Percentiles rank a stretch among this genome's conserved stretches.
Conservation (phyloP, 2,329 filamentous ascomycete genomes). For the Aspergillus fischeri region DNA sequence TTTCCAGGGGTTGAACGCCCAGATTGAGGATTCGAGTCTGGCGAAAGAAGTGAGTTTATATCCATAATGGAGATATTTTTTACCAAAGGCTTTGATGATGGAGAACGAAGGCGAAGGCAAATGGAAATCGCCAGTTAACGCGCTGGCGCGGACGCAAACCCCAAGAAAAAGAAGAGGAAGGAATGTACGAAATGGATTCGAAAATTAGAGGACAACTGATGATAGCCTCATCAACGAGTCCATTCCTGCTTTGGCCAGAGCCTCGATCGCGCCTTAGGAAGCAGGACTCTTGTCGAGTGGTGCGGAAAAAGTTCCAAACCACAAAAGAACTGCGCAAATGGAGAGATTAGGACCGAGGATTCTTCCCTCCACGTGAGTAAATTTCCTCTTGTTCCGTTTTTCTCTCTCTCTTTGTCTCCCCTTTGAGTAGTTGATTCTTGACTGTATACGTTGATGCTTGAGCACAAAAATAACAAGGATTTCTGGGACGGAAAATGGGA, state of each 20-base stretch:
- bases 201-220: conserved; percentile 24
- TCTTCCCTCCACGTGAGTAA: not conserved
- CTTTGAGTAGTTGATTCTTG: not conserved
- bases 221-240: conserved; percentile 31
- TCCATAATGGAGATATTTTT: conserved; percentile 33
- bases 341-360: not conserved
- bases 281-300: not conserved
- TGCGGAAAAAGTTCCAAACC: not conserved
- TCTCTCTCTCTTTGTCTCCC: not conserved
- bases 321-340: not conserved
- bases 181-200: conserved; percentile 3
- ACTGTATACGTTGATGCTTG: not conserved
- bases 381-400: not conserved
- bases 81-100: not conserved
- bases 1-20: conserved; percentile 29
- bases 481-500: not conserved
- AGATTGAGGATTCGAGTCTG: conserved; percentile 38
- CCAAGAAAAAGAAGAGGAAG: conserved; percentile 1
- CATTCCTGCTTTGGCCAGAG: conserved; percentile 32
- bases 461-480: not conserved
- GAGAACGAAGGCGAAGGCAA: conserved; percentile 1
- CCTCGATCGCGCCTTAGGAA: conserved; percentile 19
- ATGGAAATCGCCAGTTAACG: conserved; percentile 1
- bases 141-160: conserved; percentile 10
- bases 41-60: conserved; percentile 45